Evolutionary conservation across 148 eudicot species (phyloP), one percentile per base, ranked within the genome.

Genomic region (Dysphania ambrosioides): DNA sequence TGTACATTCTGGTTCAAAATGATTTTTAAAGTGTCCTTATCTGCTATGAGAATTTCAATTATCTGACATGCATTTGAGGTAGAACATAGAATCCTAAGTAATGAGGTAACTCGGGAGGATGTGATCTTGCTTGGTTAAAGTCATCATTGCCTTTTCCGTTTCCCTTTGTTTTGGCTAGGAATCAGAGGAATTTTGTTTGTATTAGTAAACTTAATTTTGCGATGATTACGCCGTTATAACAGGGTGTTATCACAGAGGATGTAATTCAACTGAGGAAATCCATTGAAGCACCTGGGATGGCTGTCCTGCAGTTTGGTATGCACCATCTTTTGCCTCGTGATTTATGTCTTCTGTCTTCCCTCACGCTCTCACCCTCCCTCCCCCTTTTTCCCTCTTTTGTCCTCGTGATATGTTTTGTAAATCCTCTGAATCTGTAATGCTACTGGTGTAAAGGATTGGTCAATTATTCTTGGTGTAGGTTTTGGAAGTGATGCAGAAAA

Each of bases 221-320:
- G 27, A 64, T 16, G 19, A 16, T 36, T 38, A 38, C 26, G 23
- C 27, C 40, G 18, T 44, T 31, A 60, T 83, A 19, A 66, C 86
- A 95, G 99, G 99, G 99, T 76, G 96, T 95, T 42, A 95, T 95
- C 60, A 95, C 99, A 1, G 96, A 92, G 83, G 99, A 95, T 70
- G 99, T 95, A 16, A 92, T 95, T 63, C 84, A 87, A 75, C 89
- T 95, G 70, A 84, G 99, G 78, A 89, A 84, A 80, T 88, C 93
- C 74, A 95, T 95, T 68, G 92, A 86, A 51, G 99, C 99, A 71
- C 99, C 99, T 79, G 99, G 99, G 77, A 95, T 95, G 99, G 96
- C 99, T 63, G 99, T 95, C 58, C 92, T 95, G 65, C 99, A 95
- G 80, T 95, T 95, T 84, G 99, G 99, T 91, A 88, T 70, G 13